A percentile compares a stretch with the other conserved stretches of the same genome.
phyloP scores from a whole-genome alignment of 306 rosid genomes.

The Medicago arabica region DNA sequence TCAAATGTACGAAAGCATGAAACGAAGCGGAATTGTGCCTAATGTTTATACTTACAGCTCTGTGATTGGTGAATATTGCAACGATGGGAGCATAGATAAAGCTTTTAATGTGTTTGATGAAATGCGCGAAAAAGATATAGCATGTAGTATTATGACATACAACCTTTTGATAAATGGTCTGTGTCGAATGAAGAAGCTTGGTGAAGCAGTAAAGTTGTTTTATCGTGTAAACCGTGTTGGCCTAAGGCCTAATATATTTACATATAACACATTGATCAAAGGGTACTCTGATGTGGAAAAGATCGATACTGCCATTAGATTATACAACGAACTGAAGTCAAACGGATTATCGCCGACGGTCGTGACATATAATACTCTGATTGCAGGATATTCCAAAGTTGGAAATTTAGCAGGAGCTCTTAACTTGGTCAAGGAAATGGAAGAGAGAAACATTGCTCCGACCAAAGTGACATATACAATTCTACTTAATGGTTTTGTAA shows the following conservation, averaged over 20 bases:
- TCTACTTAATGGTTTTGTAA: slow-evolving; percentile 59
- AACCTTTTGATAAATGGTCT: slow-evolving; percentile 66
- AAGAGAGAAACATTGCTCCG: slow-evolving; percentile 64
- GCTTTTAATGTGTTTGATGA: slow-evolving; percentile 68
- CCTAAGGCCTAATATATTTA: slow-evolving; percentile 61
- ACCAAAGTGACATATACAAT: slow-evolving; percentile 77
- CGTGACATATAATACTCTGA: slow-evolving; percentile 72
- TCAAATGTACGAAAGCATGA: slow-evolving; percentile 69
- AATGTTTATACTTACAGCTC: slow-evolving; percentile 62
- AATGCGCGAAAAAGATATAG: slow-evolving; percentile 71
- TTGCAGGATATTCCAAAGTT: slow-evolving; percentile 58
- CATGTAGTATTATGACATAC: slow-evolving; percentile 60
- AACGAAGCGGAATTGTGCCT: slow-evolving; percentile 56
- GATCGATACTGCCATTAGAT: slow-evolving; percentile 62
- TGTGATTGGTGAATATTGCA: slow-evolving; percentile 61
- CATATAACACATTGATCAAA: slow-evolving; percentile 67
- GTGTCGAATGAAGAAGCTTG: slow-evolving; percentile 51
- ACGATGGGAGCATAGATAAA: slow-evolving; percentile 48
- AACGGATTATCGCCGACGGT: slow-evolving; percentile 63
- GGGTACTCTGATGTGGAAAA: slow-evolving; percentile 68
- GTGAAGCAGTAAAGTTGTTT: slow-evolving; percentile 61
- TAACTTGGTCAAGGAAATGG: slow-evolving; percentile 72
- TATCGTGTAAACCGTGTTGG: slow-evolving; percentile 53
- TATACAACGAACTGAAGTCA: slow-evolving; percentile 64
- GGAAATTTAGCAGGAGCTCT: slow-evolving; percentile 56